A percentile compares a stretch with the other conserved stretches of the same genome.
These are phyloP conservation scores for Asterochloris sp. DNA, from an alignment of 139 green algal species.

Conservation along the genomic window DNA sequence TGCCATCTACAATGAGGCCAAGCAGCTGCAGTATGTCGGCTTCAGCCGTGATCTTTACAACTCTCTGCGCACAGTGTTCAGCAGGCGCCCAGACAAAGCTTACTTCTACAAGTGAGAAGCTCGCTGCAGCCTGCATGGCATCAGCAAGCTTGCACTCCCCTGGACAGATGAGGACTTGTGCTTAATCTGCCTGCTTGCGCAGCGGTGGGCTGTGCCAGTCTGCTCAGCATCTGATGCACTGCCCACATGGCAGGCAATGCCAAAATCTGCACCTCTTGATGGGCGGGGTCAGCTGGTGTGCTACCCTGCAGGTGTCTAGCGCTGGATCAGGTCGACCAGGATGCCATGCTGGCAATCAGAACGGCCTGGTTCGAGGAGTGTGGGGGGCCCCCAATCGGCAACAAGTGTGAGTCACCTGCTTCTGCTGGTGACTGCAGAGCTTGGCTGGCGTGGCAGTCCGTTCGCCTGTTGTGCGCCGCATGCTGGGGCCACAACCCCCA, in stretches of 20 bases:
- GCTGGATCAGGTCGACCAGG: slow-evolving; percentile 68
- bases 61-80: slow-evolving; percentile 76
- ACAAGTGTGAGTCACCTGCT: slow-evolving; percentile 54
- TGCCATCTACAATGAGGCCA: slow-evolving; percentile 76
- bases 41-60: slow-evolving; percentile 81
- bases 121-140: neutral
- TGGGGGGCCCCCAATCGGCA: slow-evolving; percentile 66
- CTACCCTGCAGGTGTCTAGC: slow-evolving; percentile 33
- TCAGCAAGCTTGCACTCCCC: too few relatives aligned
- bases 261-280: neutral
- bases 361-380: slow-evolving; percentile 71
- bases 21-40: slow-evolving; percentile 89
- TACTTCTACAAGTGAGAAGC: slow-evolving; percentile 71
- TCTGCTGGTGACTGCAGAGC: neutral
- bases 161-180: too few relatives aligned
- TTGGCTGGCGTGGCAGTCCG: neutral
- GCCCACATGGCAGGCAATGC: neutral
- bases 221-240: too few relatives aligned
- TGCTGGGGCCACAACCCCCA: neutral
- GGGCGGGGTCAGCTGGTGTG: neutral
- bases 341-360: slow-evolving; percentile 66
- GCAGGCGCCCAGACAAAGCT: slow-evolving; percentile 73
- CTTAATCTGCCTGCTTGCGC: too few relatives aligned
- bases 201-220: too few relatives aligned
- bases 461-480: neutral